Evolutionary conservation across 441 rosid genomes (phyloP).

Genomic region (Flueggea neowawraea): DNA sequence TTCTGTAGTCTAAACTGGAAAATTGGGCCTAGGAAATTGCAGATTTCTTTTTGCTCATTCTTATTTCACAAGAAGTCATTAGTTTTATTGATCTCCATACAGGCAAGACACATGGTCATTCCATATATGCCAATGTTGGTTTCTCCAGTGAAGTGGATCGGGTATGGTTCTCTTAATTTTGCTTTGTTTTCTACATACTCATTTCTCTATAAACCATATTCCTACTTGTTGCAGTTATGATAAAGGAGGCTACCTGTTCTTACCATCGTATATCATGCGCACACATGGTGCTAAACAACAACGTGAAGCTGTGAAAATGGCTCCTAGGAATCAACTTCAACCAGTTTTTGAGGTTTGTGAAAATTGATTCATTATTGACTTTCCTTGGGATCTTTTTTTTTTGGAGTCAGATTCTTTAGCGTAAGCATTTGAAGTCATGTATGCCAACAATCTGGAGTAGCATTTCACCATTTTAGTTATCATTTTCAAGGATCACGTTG

Average conservation of each 20-base stretch:
- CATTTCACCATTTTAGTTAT: no score
- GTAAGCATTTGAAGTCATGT: no score
- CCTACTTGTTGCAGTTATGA: conserved; percentile 56
- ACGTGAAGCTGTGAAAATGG: conserved; percentile 67
- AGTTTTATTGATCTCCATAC: conserved; percentile 24
- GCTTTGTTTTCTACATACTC: not conserved
- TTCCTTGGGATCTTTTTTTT: not conserved
- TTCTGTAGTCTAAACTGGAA: conserved; percentile 7
- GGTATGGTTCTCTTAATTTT: conserved; percentile 39
- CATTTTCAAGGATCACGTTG: no score
- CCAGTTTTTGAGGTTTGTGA: conserved; percentile 77
- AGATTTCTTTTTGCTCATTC: conserved; percentile 7
- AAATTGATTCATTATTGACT: conserved; percentile 12
- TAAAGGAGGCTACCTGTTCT: conserved; percentile 85
- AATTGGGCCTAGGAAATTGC: conserved; percentile 6
- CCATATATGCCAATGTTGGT: conserved; percentile 99
- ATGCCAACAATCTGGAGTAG: no score
- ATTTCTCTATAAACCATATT: conserved; percentile 8
- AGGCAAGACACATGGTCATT: conserved; percentile 95
- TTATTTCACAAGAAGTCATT: conserved; percentile 15
- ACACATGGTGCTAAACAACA: conserved; percentile 88
- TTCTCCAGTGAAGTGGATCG: conserved; percentile 87
- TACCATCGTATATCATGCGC: conserved; percentile 90
- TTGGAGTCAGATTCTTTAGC: not conserved
- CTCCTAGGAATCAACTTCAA: conserved; percentile 58